A percentile compares a stretch with the other conserved stretches of the same genome.
phyloP scores from a whole-genome alignment of 2,329 filamentous ascomycete species.

The Calycina marina region DNA sequence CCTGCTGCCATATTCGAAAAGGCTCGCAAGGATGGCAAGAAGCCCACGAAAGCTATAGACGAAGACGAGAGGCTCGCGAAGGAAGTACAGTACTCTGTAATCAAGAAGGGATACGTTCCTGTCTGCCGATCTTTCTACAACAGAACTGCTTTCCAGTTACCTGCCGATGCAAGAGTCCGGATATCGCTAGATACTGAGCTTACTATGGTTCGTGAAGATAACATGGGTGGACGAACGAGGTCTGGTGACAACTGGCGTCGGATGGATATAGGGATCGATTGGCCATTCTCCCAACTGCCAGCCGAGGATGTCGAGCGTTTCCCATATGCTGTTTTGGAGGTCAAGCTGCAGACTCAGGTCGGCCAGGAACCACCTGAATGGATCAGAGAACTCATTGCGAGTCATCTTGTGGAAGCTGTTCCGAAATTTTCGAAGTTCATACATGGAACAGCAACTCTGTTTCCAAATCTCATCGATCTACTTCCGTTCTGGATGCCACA shows the following conservation, averaged over 20 bases:
- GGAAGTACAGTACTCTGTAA: conserved; percentile 85
- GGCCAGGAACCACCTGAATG: conserved; percentile 92
- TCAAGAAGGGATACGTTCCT: conserved; percentile 74
- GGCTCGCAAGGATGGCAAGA: conserved; percentile 88
- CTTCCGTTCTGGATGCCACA: conserved; percentile 97
- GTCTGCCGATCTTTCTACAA: conserved; percentile 97
- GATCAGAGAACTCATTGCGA: conserved; percentile 85
- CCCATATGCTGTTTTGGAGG: conserved; percentile 90
- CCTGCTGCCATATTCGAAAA: conserved; percentile 91
- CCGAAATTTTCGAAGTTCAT: conserved; percentile 99
- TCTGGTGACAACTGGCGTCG: conserved; percentile 86
- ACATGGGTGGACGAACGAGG: conserved; percentile 64
- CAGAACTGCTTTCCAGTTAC: conserved; percentile 92
- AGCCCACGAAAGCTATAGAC: conserved; percentile 78
- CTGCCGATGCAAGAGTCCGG: conserved; percentile 86
- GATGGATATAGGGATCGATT: conserved; percentile 96
- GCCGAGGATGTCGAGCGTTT: conserved; percentile 77
- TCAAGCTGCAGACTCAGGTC: conserved; percentile 92
- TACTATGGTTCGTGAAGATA: conserved; percentile 90
- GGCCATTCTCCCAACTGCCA: conserved; percentile 79
- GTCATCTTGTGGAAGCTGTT: conserved; percentile 94
- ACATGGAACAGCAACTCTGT: conserved; percentile 78
- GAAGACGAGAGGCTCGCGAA: conserved; percentile 79
- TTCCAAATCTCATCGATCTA: conserved; percentile 75
- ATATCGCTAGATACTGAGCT: conserved; percentile 95